Evolutionary conservation across 2,329 filamentous ascomycete genomes (phyloP), one percentile per base, ranked within the genome.

Genomic region (Xylariaceae sp.): DNA sequence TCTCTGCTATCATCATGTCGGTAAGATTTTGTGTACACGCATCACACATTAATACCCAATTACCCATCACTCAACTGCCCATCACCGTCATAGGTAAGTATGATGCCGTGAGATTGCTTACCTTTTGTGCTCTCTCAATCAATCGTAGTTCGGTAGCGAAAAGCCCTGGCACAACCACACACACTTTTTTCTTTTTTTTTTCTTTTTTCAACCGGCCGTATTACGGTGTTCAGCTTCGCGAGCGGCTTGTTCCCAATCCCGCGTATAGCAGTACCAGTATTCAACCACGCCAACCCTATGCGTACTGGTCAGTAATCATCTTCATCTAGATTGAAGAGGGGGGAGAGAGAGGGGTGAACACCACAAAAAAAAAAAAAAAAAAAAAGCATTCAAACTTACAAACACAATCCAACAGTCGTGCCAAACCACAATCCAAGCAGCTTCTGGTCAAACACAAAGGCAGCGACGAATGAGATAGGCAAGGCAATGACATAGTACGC

Each of bases 401-500:
- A 70, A 4, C 77, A 71, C 11, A 95, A 73, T 1, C 88, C 91
- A 60, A 95, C 70, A 0, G 85, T 87, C 5, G 91, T 83, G 26
- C 89, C 88, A 9, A 78, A 74, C 92, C 92, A 97, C 19, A 97
- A 74, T 0, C 92, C 92, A 53, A 83, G 77, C 39, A 97, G 74
- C 46, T 84, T 83, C 90, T 88, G 95, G 26, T 78, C 78, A 3
- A 91, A 73, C 0, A 84, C 86, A 69, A 97, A 96, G 0, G 85
- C 87, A 0, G 87, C 82, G 3, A 80, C 83, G 61, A 96, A 87
- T 40, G 86, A 89, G 35, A 96, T 82, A 0, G 94, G 92, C 71
- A 97, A 77, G 0, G 89, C 92, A 30, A 97, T 79, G 19, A 81
- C 74, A 71, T 97, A 99, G 73, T 96, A 96, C 27, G 86, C 86